Base-by-base conservation (phyloP, 2,329 filamentous ascomycete genomes). In the Pseudopyrenochaeta lycopersici region DNA sequence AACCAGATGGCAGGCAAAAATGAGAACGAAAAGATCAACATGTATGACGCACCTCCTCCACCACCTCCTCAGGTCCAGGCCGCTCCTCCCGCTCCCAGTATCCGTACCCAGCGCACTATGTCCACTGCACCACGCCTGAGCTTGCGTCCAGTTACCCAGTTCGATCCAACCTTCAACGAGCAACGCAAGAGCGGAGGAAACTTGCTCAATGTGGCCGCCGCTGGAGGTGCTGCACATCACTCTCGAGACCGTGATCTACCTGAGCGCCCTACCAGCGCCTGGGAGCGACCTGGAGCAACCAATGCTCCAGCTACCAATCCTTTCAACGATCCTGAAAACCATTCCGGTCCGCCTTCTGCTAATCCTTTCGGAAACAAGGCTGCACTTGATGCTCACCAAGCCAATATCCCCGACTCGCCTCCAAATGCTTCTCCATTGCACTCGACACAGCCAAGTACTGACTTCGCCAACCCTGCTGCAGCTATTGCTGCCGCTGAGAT, bases 61-160 rank as follows among this genome's bases (percentile, higher is more conserved):
- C 66, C 66, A 5, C 68, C 68, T 17, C 62, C 67, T 15, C 66
- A 66, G 40, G 52, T 68, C 31, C 49, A 58, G 33, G 43, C 49
- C 30, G 49, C 52, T 23, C 47, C 50, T 7, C 30, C 62, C 2
- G 59, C 66, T 46, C 74, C 79, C 21, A 78, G 76, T 63, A 63
- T 76, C 42, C 62, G 71, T 33, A 77, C 79, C 48, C 75, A 77
- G 49, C 79, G 73, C 62, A 83, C 79, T 58, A 78, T 74, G 58
- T 80, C 82, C 27, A 84, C 80, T 30, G 88, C 92, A 39, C 92
- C 92, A n/a, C 89, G 89, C 58, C 83, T 97, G 56, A 96, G 91
- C 70, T 82, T 97, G 48, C 89, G 92, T 44, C 92, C 92, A 2
- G 85, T 95, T 43, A 94, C 91, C 35, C 88, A 95, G 67, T 93